These are phyloP conservation scores for Calocybe indica DNA, from an alignment of 768 basidiomycete species.

Conservation along the genomic window DNA sequence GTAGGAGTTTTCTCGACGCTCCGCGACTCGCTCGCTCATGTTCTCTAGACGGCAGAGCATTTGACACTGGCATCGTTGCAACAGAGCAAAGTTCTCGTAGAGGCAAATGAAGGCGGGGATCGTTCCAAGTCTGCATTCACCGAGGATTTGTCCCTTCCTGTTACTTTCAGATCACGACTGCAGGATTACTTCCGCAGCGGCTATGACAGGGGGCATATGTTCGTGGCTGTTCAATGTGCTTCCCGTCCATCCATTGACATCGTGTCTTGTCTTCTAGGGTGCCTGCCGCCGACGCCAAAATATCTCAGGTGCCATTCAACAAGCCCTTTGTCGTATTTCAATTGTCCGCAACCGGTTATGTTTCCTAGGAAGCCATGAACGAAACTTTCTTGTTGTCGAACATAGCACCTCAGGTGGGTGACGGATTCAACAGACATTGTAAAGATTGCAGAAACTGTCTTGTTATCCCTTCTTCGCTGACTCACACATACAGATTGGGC, in stretches of 20 bases:
- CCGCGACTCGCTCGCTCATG: background rate
- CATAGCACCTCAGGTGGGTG: constrained; percentile 97
- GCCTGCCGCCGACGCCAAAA: constrained; percentile 93
- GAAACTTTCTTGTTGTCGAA: constrained; percentile 95
- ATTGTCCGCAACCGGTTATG: background rate
- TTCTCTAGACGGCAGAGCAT: constrained; percentile 85
- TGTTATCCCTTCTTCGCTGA: background rate
- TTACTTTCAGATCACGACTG: constrained; percentile 72
- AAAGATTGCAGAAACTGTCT: constrained; percentile 17
- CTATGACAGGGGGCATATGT: constrained; percentile 98
- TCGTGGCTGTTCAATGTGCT: constrained; percentile 20
- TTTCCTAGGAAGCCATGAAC: constrained; percentile 76
- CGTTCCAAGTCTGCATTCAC: constrained; percentile 71
- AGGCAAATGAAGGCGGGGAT: constrained; percentile 44
- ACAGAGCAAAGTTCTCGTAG: constrained; percentile 32
- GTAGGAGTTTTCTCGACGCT: constrained; percentile 34
- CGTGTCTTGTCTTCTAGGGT: constrained; percentile 48
- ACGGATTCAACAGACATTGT: constrained; percentile 98
- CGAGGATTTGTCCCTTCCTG: constrained; percentile 79
- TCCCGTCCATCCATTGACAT: background rate
- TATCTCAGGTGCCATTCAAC: constrained; percentile 56
- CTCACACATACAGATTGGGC: constrained; percentile 72
- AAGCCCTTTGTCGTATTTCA: background rate
- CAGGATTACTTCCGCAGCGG: constrained; percentile 91
- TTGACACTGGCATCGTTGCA: constrained; percentile 72